Base-by-base conservation (phyloP, 1,284 basidiomycete species). In the Stygiomarasmius scandens region DNA sequence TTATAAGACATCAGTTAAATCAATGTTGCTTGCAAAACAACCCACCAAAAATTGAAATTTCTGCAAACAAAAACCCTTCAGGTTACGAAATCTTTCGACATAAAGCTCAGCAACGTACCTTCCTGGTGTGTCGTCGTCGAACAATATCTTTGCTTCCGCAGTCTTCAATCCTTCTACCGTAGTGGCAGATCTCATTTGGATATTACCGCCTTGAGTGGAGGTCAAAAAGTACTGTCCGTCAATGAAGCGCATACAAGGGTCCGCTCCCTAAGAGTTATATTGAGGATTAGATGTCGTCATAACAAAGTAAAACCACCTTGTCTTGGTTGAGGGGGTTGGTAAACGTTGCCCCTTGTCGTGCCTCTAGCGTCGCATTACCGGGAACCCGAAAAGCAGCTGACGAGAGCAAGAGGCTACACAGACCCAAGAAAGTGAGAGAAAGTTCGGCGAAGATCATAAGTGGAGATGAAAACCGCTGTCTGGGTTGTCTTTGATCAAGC, bases 181-280 rank as follows among this genome's bases (percentile, higher is more conserved):
- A 19, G 58, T 56, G 1, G 64, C 47, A 11, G 55, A 54, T 36
- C 56, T 52, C 45, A 65, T 65, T 10, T 48, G 46, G 32, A 65
- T 63, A 25, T 65, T 58, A 24, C 56, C 58, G 25, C 57, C 58
- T 23, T 61, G 59, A 3, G 63, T 64, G 3, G 61, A 56, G 16
- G 56, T 63, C 38, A 65, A 38, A 55, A 58, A 65, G 52, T 63
- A 65, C 43, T 55, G 60, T 9, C 68, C 68, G 46, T 68, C 62
- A n/a, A 62, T 56, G 54, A 61, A 66, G 6, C 66, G 64, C 67
- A 71, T 67, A 62, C 64, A 69, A 1, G 69, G 69, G 49, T 71
- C 69, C 11, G 63, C 61, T 12, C 63, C 63, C 49, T 56, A 45
- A 12, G 12, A 27, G 47, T 23, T 10, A 51, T 16, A 36, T 20